Percentiles rank a stretch among this genome's conserved stretches.
Conservation (phyloP, 345 rosid genomes). For the Microcos paniculata region DNA sequence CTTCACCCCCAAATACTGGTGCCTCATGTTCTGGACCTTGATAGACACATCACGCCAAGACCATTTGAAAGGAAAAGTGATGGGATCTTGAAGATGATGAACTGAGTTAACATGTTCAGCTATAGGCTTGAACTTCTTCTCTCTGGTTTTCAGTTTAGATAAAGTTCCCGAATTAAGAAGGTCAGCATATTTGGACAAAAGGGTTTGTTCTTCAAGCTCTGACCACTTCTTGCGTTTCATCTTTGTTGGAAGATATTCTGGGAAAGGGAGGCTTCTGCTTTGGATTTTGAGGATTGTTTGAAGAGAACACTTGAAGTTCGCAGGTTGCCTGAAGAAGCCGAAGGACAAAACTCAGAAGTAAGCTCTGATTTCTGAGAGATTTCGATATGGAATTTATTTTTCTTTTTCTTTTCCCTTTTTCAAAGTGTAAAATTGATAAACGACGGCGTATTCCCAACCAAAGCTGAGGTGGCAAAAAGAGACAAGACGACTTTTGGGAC, state of each 20-base stretch:
- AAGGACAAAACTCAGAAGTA: neutral
- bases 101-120: conserved; percentile 69
- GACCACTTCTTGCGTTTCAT: conserved; percentile 85
- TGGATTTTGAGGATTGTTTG: neutral
- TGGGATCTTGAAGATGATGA: conserved; percentile 60
- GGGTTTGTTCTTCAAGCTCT: conserved; percentile 66
- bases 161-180: conserved; percentile 56
- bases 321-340: conserved; percentile 5
- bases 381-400: neutral
- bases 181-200: conserved; percentile 55
- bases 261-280: neutral
- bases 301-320: neutral
- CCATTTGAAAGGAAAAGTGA: conserved; percentile 70
- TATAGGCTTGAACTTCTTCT: conserved; percentile 74
- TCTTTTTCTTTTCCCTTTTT: neutral
- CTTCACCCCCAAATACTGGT: conserved; percentile 81
- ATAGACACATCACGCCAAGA: conserved; percentile 83
- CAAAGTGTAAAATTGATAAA: neutral
- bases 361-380: neutral
- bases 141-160: conserved; percentile 71
- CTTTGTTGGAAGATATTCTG: neutral
- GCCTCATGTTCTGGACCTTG: conserved; percentile 84
- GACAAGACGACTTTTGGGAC: neutral
- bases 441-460: neutral
- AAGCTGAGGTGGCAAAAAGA: conserved; percentile 9